A percentile compares a stretch with the other conserved stretches of the same genome.
These are phyloP conservation scores for Harrya chromipes DNA, from an alignment of 768 basidiomycete genomes.

Conservation along the genomic window DNA sequence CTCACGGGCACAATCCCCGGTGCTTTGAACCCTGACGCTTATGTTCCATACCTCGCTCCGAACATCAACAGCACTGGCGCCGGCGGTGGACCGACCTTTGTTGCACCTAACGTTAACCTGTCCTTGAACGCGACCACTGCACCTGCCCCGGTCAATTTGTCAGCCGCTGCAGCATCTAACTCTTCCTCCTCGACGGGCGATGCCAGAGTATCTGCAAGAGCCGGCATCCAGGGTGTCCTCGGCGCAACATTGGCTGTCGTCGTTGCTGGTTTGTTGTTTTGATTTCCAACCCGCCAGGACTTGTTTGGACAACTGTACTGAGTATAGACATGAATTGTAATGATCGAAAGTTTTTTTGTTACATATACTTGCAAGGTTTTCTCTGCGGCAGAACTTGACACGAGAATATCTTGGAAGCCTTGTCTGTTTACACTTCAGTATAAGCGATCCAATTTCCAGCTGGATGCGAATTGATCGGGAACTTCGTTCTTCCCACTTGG, in stretches of 20 bases:
- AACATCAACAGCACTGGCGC: slow-evolving; percentile 37
- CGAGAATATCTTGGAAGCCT: too few relatives aligned
- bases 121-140: slow-evolving; percentile 32
- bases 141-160: slow-evolving; percentile 42
- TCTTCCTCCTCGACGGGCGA: slow-evolving; percentile 2
- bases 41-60: slow-evolving; percentile 46
- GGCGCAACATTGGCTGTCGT: slow-evolving; percentile 4
- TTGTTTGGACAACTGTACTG: too few relatives aligned
- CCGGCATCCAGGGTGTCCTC: slow-evolving; percentile 7
- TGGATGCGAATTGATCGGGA: too few relatives aligned
- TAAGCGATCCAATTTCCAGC: too few relatives aligned
- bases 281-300: not conserved
- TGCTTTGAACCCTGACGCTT: slow-evolving; percentile 39
- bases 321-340: too few relatives aligned
- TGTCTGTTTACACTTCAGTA: too few relatives aligned
- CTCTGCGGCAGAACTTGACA: too few relatives aligned
- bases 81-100: slow-evolving; percentile 41
- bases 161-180: slow-evolving; percentile 13
- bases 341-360: too few relatives aligned
- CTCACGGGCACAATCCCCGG: slow-evolving; percentile 41
- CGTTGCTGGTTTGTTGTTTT: slow-evolving; percentile 10
- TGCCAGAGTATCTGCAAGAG: not conserved
- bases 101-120: slow-evolving; percentile 33
- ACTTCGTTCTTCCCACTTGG: too few relatives aligned
- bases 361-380: too few relatives aligned